A percentile compares a stretch with the other conserved stretches of the same genome.
Conservation (phyloP, 768 basidiomycete species). For the Mycena pura region DNA sequence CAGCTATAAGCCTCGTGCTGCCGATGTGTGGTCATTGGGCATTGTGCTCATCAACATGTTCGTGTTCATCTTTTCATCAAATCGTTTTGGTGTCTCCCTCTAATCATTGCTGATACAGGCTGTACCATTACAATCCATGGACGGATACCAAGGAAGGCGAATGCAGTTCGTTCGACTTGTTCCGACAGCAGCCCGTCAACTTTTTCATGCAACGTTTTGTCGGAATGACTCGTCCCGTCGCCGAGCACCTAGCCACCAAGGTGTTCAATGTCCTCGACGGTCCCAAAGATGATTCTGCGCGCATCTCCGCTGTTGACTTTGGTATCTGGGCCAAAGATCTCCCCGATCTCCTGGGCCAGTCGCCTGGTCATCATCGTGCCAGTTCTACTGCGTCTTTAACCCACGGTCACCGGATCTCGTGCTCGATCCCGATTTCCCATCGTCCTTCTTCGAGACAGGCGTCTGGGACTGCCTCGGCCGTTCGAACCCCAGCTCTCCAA, state of each 20-base stretch:
- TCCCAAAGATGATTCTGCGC: slow-evolving; percentile 65
- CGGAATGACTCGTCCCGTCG: slow-evolving; percentile 87
- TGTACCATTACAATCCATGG: slow-evolving; percentile 99
- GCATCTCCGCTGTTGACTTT: slow-evolving; percentile 83
- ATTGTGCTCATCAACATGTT: slow-evolving; percentile 99
- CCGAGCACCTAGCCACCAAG: slow-evolving; percentile 81
- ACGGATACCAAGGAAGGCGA: slow-evolving; percentile 87
- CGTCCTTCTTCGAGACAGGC: slow-evolving; percentile 75
- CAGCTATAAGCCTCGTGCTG: slow-evolving; percentile 91
- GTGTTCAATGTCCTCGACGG: slow-evolving; percentile 85
- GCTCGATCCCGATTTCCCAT: slow-evolving; percentile 69
- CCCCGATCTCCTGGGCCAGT: slow-evolving; percentile 68
- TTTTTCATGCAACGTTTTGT: slow-evolving; percentile 93
- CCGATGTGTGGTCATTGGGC: slow-evolving; percentile 98
- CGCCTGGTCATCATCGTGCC: slow-evolving; percentile 60
- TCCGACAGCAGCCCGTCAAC: slow-evolving; percentile 75
- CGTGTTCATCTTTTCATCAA: slow-evolving; percentile 33
- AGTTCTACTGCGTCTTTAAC: slow-evolving; percentile 63
- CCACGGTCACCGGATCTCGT: slow-evolving; percentile 67
- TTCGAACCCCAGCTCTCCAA: slow-evolving; percentile 59
- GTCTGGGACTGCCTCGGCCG: slow-evolving; percentile 50
- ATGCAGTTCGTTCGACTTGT: slow-evolving; percentile 83
- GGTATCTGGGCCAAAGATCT: slow-evolving; percentile 86
- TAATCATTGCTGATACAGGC: slow-evolving; percentile 51
- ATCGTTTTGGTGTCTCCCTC: slow-evolving; percentile 2